Evolutionary conservation across 2,329 filamentous ascomycete genomes (phyloP).

Genomic region (Scedosporium minutisporum): DNA sequence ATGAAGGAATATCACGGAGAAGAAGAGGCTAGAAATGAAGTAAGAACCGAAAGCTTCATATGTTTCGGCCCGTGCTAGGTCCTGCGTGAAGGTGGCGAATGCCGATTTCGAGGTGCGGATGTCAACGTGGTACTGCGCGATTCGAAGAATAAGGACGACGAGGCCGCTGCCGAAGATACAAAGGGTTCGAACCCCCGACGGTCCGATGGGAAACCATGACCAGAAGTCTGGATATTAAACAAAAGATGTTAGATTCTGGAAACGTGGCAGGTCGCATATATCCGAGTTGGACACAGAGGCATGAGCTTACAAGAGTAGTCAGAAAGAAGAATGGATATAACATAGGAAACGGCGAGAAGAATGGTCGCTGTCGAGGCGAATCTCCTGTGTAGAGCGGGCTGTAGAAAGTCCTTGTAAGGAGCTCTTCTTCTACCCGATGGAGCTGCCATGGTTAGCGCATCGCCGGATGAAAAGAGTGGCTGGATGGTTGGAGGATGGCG

Average conservation of each 20-base stretch:
- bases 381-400: constrained; percentile 75
- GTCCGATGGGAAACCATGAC: constrained; percentile 77
- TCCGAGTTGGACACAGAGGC: background rate
- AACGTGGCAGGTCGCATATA: background rate
- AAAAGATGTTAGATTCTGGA: background rate
- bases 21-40: constrained; percentile 65
- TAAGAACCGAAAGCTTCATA: constrained; percentile 69
- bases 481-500: background rate
- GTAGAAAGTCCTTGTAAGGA: constrained; percentile 81
- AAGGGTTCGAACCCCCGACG: constrained; percentile 62
- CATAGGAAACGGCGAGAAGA: constrained; percentile 62
- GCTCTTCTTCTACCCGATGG: constrained; percentile 16
- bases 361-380: constrained; percentile 71
- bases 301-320: constrained; percentile 54
- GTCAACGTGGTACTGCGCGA: constrained; percentile 72
- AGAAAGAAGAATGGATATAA: constrained; percentile 60
- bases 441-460: constrained; percentile 6
- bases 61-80: constrained; percentile 49
- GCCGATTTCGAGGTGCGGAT: constrained; percentile 60
- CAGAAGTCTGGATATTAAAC: constrained; percentile 52
- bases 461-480: background rate
- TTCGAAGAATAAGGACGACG: constrained; percentile 72
- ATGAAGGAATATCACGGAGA: constrained; percentile 73
- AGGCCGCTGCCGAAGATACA: constrained; percentile 70
- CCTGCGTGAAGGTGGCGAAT: constrained; percentile 51